Conservation (phyloP, 2,329 filamentous ascomycete genomes). For the Kalmusia sp. region DNA sequence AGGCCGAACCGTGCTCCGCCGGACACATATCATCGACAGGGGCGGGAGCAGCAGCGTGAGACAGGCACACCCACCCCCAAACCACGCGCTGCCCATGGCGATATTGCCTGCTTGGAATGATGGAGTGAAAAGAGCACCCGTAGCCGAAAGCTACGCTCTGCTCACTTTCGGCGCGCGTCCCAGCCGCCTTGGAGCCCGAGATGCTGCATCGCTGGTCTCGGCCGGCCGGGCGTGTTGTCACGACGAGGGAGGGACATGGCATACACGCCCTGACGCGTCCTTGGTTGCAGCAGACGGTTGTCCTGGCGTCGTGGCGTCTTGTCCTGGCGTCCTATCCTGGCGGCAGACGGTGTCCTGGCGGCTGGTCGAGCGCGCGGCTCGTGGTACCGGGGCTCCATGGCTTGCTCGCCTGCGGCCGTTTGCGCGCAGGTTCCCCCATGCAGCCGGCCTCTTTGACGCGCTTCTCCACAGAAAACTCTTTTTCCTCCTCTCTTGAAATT, state of each 20-base stretch:
- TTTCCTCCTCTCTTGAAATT: slow-evolving; percentile 36
- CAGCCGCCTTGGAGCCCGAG: not conserved
- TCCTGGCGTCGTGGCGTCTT: slow-evolving; percentile 8
- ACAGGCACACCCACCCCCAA: slow-evolving; percentile 23
- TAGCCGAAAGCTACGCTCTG: slow-evolving; percentile 20
- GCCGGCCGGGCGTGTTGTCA: slow-evolving; percentile 17
- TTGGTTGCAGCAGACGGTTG: slow-evolving; percentile 13
- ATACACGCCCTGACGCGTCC: slow-evolving; percentile 25
- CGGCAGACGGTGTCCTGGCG: slow-evolving; percentile 13
- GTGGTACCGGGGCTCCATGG: slow-evolving; percentile 23
- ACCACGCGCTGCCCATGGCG: slow-evolving; percentile 19
- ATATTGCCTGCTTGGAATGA: slow-evolving; percentile 13
- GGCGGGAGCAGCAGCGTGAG: slow-evolving; percentile 31
- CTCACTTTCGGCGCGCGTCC: slow-evolving; percentile 3
- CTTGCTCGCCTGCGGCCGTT: slow-evolving; percentile 19
- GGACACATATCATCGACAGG: slow-evolving; percentile 24
- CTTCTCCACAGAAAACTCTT: slow-evolving; percentile 39
- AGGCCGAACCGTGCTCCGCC: slow-evolving; percentile 13
- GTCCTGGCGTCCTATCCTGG: slow-evolving; percentile 13
- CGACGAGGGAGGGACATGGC: slow-evolving; percentile 26
- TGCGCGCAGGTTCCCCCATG: slow-evolving; percentile 17
- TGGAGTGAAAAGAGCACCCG: no score
- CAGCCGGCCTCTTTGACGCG: slow-evolving; percentile 23
- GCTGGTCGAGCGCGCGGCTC: slow-evolving; percentile 13
- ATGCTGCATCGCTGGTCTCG: slow-evolving; percentile 6